Evolutionary conservation across 768 basidiomycete genomes (phyloP), one percentile per base, ranked within the genome.

Genomic region (Amanita polypyramis): DNA sequence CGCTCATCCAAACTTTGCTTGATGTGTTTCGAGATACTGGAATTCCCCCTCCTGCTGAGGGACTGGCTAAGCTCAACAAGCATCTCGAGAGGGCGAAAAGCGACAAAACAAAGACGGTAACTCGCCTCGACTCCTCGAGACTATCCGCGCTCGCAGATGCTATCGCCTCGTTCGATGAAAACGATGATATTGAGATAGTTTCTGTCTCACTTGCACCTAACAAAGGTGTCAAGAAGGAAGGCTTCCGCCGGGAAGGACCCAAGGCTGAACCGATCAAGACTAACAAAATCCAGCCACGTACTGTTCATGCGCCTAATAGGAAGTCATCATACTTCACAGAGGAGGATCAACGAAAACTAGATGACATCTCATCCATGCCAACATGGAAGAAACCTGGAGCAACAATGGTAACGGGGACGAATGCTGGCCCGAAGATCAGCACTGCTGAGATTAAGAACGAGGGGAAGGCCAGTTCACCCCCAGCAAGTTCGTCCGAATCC

Each of bases 1-100:
- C 86, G 43, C 72, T 98, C 17, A 68, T 98, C 19, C 81, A 87
- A 57, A 76, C 80, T 10, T 72, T 97, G 21, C 69, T 98, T 43
- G 75, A 77, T 15, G 79, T 85, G 51, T 91, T 96, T 65, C 74
- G 75, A 44, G 76, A 80, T 38, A 76, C 77, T 2, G 63, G 68
- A 5, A 67, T 81, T 2, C 68, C 62, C 2, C 90, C 85, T 1
- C 68, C 69, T 3, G 67, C 76, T 21, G 68, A 64, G 15, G 76
- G 75, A 2, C 59, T 90, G n/a, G 63, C 67, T 45, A 86, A 85
- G 56, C 70, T 96, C 48, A 74, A 76, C 45, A 82, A 74, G 55
- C 75, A 79, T 49, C 67, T 86, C 29, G 72, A 78, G 17, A 73
- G 74, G 55, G 76, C 77, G n/a, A 73, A 75, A 33, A 74, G 68